These are phyloP conservation scores for Serendipita sp. DNA, from an alignment of 768 basidiomycete genomes.

Conservation along the genomic window DNA sequence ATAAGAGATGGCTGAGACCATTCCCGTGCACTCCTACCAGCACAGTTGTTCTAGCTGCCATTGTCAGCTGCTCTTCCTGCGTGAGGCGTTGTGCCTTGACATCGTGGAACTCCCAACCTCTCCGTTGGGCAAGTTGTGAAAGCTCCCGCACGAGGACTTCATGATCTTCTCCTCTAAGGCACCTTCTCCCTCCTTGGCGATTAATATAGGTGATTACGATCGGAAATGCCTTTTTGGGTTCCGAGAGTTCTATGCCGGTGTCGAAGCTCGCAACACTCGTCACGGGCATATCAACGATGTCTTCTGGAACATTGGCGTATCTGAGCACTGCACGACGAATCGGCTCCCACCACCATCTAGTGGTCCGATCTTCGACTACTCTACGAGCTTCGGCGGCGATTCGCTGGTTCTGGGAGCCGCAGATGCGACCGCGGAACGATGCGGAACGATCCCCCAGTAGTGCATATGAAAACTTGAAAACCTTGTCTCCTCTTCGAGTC, in stretches of 20 bases:
- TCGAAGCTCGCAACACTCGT: conserved; percentile 10
- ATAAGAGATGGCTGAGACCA: conserved; percentile 68
- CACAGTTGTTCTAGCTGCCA: conserved; percentile 55
- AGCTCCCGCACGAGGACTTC: conserved; percentile 14
- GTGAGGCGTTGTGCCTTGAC: conserved; percentile 47
- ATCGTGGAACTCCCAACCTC: conserved; percentile 43
- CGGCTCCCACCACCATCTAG: conserved; percentile 63
- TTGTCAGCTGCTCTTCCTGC: conserved; percentile 57
- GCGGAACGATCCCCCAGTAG: conserved; percentile 64
- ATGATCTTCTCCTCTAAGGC: conserved; percentile 19
- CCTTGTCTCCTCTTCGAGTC: conserved; percentile 21
- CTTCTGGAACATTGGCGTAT: conserved; percentile 38
- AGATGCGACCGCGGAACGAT: conserved; percentile 46
- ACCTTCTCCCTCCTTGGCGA: conserved; percentile 37
- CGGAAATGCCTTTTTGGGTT: conserved; percentile 17
- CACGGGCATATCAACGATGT: conserved; percentile 15
- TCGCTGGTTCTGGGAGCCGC: conserved; percentile 49
- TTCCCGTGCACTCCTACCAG: conserved; percentile 65
- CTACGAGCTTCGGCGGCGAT: conserved; percentile 56
- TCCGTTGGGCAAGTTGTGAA: conserved; percentile 14
- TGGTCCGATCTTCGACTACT: conserved; percentile 23
- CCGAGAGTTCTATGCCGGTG: background rate
- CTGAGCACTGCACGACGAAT: conserved; percentile 46
- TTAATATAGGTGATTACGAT: conserved; percentile 60
- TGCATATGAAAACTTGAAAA: conserved; percentile 56